These are phyloP conservation scores for Botrytis porri DNA, from an alignment of 2,329 filamentous ascomycete species.

Conservation along the genomic window DNA sequence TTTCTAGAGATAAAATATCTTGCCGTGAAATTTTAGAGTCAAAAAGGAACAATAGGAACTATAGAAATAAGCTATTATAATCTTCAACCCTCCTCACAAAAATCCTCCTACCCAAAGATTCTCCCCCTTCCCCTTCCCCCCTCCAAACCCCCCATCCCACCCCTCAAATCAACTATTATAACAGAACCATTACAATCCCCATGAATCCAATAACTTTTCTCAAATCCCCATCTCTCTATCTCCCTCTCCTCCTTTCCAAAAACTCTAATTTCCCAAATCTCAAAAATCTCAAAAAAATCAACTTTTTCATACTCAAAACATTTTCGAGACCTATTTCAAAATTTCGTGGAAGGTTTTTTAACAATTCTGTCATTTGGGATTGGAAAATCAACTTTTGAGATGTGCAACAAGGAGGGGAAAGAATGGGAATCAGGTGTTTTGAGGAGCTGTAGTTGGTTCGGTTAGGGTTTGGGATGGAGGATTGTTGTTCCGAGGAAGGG, in stretches of 20 bases:
- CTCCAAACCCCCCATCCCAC: background rate
- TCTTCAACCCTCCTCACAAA: background rate
- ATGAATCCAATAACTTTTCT: accelerated
- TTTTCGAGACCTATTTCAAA: background rate
- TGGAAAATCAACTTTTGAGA: background rate
- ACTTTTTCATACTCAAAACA: background rate
- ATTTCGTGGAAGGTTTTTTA: background rate
- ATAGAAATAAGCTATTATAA: background rate
- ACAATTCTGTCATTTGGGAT: background rate
- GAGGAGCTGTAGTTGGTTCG: background rate
- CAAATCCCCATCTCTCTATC: accelerated
- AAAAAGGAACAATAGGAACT: too few species aligned
- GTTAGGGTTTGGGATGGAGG: background rate
- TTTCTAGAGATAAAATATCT: accelerated
- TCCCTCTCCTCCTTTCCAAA: background rate
- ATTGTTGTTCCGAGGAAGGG: background rate
- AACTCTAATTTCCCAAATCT: background rate
- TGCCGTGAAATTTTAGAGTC: too few species aligned
- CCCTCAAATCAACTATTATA: background rate
- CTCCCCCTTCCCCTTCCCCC: background rate
- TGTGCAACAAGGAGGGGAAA: background rate
- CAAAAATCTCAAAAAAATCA: background rate
- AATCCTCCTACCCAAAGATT: background rate
- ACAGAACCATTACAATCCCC: background rate
- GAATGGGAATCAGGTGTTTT: background rate